Evolutionary conservation across 305 asterid species (phyloP), one percentile per base, ranked within the genome.

Genomic region (Fraxinus angustifolia): DNA sequence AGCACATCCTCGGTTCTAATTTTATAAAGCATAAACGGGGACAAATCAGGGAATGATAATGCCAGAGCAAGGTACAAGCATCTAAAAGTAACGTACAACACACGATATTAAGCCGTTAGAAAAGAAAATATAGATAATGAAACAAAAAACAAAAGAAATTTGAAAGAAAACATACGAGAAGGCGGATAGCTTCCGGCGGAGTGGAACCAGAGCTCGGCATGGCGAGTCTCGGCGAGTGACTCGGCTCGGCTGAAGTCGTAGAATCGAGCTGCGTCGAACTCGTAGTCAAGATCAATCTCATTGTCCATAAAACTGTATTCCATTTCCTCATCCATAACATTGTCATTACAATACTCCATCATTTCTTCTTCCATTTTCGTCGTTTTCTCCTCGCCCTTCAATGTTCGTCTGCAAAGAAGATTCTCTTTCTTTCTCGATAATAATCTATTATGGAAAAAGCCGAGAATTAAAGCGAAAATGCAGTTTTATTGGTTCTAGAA

Each of bases 261-360:
- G 87, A 85, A 93, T 30, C 94, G 90, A 42, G 89, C 91, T 4
- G 99, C 98, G 81, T 96, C 98, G 79, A 89, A 96, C 89, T 96
- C 99, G 80, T 96, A 96, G 82, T 96, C 97, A 17, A 93, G 86
- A 83, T 96, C 99, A 88, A 96, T 86, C 85, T 96, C 97, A 79
- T 88, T 86, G 48, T 83, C 95, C 81, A 92, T 90, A 87, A 91
- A 95, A 30, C 80, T 87, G 80, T 90, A 91, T 79, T 85, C 88
- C 75, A 71, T 80, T 77, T 36, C 79, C 36, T 88, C 89, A 62
- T 88, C 90, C 36, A 58, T 60, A 2, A 17, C 68, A 58, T 34
- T 35, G 21, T 77, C 58, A 78, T 78, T 84, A 58, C 78, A 62
- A 68, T 82, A 80, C 62, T 84, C 86, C 84, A 71, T 83, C 92